These are phyloP conservation scores for Ganoderma multipileum DNA, from an alignment of 1,284 basidiomycete genomes.

Conservation along the genomic window DNA sequence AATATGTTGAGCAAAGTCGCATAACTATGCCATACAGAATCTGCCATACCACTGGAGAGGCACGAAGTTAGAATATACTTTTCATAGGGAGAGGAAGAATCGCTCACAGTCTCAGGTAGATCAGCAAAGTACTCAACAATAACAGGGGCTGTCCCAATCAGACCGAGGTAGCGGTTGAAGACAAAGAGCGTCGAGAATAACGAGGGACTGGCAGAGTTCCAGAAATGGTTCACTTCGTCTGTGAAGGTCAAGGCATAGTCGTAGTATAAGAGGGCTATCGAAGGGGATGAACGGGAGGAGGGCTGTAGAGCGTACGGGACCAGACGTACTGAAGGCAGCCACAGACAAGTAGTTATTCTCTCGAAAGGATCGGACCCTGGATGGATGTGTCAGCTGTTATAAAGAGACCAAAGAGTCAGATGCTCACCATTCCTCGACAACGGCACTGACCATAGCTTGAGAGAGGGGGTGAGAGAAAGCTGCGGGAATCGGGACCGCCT, in stretches of 20 bases:
- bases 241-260: constrained; percentile 31
- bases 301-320: background rate
- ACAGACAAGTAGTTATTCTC: background rate
- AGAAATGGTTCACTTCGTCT: constrained; percentile 30
- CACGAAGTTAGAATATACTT: background rate
- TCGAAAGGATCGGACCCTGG: background rate
- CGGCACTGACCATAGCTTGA: background rate
- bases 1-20: background rate
- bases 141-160: constrained; percentile 25
- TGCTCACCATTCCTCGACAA: background rate
- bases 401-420: background rate
- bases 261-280: constrained; percentile 30
- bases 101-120: constrained; percentile 20
- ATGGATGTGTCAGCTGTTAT: background rate
- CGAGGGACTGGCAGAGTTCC: constrained; percentile 24
- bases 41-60: background rate
- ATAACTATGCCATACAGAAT: background rate
- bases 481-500: background rate
- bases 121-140: constrained; percentile 26
- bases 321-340: constrained; percentile 1
- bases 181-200: constrained; percentile 25
- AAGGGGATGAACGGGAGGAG: background rate
- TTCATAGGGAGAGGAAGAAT: background rate
- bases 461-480: background rate
- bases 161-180: constrained; percentile 25